Evolutionary conservation across 1,284 basidiomycete species (phyloP), one percentile per base, ranked within the genome.

Genomic region (Hemileia vastatrix): DNA sequence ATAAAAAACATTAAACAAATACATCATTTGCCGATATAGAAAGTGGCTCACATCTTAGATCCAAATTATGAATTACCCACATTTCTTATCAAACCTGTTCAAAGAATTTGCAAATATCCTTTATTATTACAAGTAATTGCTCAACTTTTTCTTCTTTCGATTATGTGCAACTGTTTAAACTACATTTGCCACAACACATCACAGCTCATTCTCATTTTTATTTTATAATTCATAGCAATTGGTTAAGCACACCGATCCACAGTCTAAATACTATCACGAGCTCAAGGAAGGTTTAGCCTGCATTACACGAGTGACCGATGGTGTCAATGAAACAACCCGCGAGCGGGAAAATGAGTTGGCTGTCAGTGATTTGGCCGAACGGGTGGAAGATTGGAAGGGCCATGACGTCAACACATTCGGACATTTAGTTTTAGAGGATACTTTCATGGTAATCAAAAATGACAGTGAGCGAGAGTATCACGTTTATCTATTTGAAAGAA

Each of bases 381-480:
- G 95, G 36, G 92, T 99, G 55, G 92, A 95, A 68, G 94, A 99
- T 77, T 99, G 95, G 95, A 98, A 98, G 77, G 94, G 94, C 4
- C 95, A 98, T 78, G 89, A 94, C 73, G 82, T 96, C 48, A 84
- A 85, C 69, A 88, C 90, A 69, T 98, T 99, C 70, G 95, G 95
- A 65, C 84, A 87, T 66, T 84, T 99, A 51, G 81, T 94, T 40
- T 83, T 97, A 21, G 91, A 96, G 74, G 94, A 97, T 76, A 83
- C 91, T 64, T 98, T 98, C 77, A 85, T 87, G 66, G 95, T 98
- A 58, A 92, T 89, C 69, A 99, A 98, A 78, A 89, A 87, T 65
- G 92, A 95, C 66, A 89, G 92, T 69, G 92, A 97, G 76, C 83
- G 94, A 68, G 95, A 98, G 76, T 98, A 98, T 73, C 91, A 95